phyloP scores from a whole-genome alignment of 768 basidiomycete genomes.

The Lactarius pseudohatsudake region DNA sequence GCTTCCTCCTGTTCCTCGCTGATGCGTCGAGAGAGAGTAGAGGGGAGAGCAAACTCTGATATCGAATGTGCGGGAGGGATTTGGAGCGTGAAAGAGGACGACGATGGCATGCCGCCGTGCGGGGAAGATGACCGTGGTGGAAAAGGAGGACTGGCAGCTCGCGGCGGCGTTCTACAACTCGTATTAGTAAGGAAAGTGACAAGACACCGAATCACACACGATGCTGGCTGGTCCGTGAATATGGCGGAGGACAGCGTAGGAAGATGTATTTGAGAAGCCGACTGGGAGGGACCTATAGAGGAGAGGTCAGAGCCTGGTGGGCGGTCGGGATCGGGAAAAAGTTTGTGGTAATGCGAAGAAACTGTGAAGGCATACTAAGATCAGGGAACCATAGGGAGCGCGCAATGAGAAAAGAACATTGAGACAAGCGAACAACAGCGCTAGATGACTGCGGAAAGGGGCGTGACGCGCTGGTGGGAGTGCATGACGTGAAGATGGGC shows the following conservation, averaged over 20 bases:
- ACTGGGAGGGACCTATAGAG: constrained; percentile 76
- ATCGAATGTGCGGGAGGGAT: constrained; percentile 58
- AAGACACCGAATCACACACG: constrained; percentile 13
- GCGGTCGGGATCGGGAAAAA: constrained; percentile 19
- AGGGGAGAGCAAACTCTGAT: constrained; percentile 38
- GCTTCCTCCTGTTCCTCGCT: constrained; percentile 31
- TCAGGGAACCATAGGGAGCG: constrained; percentile 6
- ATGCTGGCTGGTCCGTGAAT: constrained; percentile 20
- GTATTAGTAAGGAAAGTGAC: constrained; percentile 13
- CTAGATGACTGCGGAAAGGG: constrained; percentile 1
- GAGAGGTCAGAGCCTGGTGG: constrained; percentile 50
- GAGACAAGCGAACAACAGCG: not conserved
- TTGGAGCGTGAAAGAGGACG: constrained; percentile 32
- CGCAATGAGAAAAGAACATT: constrained; percentile 3
- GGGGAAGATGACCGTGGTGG: constrained; percentile 29
- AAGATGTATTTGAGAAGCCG: constrained; percentile 59
- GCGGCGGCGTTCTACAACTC: constrained; percentile 10
- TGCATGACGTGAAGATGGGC: constrained; percentile 8
- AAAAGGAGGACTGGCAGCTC: constrained; percentile 18
- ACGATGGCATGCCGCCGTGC: constrained; percentile 19
- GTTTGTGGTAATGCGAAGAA: constrained; percentile 16
- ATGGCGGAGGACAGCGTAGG: constrained; percentile 12
- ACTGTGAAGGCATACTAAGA: constrained; percentile 25
- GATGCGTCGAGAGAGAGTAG: constrained; percentile 33
- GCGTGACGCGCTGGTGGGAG: constrained; percentile 6